Evolutionary conservation across 2,329 filamentous ascomycete species (phyloP).

Genomic region (Scedosporium minutisporum): DNA sequence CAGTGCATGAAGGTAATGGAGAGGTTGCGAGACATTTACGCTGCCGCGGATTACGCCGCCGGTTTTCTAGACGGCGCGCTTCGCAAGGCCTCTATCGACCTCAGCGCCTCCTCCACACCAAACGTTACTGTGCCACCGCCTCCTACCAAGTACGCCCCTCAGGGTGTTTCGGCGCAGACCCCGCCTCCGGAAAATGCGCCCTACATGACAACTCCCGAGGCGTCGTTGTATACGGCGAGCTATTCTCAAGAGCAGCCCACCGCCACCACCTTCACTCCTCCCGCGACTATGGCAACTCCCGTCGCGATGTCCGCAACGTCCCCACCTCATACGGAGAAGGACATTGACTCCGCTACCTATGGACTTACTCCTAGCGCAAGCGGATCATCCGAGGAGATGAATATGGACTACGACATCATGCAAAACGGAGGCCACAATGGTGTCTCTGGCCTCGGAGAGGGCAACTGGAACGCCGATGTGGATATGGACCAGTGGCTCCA

Average conservation of each 20-base stretch:
- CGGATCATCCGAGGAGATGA: conserved; percentile 30
- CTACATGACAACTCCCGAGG: conserved; percentile 32
- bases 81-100: conserved; percentile 72
- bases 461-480: conserved; percentile 47
- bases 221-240: conserved; percentile 23
- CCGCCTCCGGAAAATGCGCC: conserved; percentile 43
- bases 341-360: conserved; percentile 27
- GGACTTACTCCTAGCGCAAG: conserved; percentile 35
- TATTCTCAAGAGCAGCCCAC: background rate
- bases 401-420: conserved; percentile 36
- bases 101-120: conserved; percentile 32
- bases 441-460: conserved; percentile 30
- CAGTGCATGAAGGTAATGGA: conserved; percentile 91
- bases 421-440: conserved; percentile 12
- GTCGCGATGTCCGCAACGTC: conserved; percentile 15
- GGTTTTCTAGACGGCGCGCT: conserved; percentile 90
- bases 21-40: conserved; percentile 78
- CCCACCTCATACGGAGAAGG: conserved; percentile 32
- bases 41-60: conserved; percentile 91
- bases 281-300: background rate
- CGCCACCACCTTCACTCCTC: background rate
- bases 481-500: conserved; percentile 52
- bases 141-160: conserved; percentile 17
- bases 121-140: conserved; percentile 25
- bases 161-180: conserved; percentile 27